Percentiles rank a stretch among this genome's conserved stretches.
phyloP scores from a whole-genome alignment of 345 rosid genomes.

The Syzygium oleosum region DNA sequence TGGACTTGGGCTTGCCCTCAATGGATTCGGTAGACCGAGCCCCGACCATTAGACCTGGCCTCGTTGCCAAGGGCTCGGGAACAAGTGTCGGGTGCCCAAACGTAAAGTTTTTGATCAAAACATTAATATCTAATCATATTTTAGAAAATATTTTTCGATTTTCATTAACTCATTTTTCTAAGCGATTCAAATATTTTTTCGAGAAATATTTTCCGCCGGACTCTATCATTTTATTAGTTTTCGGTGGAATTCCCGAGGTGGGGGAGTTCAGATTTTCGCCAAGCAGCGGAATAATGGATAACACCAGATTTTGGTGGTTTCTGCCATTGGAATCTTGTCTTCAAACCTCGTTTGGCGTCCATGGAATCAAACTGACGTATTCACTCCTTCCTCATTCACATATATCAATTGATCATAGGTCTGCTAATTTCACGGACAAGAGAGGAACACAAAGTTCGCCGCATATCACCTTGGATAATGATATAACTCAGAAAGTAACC shows the following conservation, averaged over 20 bases:
- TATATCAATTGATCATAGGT: not conserved
- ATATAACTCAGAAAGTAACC: not conserved
- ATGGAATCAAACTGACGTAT: not conserved
- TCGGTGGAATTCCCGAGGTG: not conserved
- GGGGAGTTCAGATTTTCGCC: not conserved
- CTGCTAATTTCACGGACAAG: not conserved
- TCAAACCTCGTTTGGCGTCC: not conserved
- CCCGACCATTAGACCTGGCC: not conserved
- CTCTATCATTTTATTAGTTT: too few relatives aligned
- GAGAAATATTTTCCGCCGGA: too few relatives aligned
- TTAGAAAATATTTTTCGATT: not conserved
- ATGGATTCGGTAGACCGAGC: not conserved
- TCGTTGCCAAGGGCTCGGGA: fast-evolving
- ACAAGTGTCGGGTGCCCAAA: not conserved
- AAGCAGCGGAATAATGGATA: not conserved
- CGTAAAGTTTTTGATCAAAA: not conserved
- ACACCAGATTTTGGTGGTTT: not conserved
- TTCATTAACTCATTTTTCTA: fast-evolving
- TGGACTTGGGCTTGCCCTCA: not conserved
- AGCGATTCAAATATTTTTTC: not conserved
- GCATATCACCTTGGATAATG: not conserved
- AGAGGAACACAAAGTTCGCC: not conserved
- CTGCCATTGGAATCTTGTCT: not conserved
- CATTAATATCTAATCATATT: not conserved
- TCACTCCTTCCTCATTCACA: not conserved